Evolutionary conservation across 1,284 basidiomycete genomes (phyloP).

Genomic region (Exobasidium rhododendri): DNA sequence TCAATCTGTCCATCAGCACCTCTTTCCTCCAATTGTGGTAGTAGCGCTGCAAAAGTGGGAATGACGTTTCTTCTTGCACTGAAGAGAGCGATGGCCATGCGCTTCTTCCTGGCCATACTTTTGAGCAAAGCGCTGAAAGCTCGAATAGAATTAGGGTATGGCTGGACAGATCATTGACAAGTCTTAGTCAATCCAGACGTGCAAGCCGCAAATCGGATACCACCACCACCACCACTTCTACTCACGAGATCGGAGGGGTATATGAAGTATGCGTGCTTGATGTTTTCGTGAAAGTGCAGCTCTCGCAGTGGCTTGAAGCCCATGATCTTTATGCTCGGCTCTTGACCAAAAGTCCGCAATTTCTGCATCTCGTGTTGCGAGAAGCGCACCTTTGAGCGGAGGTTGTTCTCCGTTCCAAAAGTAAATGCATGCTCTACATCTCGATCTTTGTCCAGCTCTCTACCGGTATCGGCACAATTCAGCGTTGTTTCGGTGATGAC

Average conservation of each 20-base stretch:
- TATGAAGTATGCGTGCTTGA: conserved; percentile 86
- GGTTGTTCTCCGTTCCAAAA: conserved; percentile 36
- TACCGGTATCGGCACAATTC: conserved; percentile 49
- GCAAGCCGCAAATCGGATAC: not conserved
- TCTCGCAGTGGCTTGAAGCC: conserved; percentile 72
- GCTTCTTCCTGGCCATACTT: conserved; percentile 75
- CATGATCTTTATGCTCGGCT: conserved; percentile 69
- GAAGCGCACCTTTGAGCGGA: conserved; percentile 69
- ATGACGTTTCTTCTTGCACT: conserved; percentile 70
- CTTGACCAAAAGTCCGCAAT: conserved; percentile 61
- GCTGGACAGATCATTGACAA: too few relatives aligned
- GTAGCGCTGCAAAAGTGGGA: conserved; percentile 76
- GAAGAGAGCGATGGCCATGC: conserved; percentile 74
- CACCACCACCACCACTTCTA: conserved; percentile 62
- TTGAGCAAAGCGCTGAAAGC: conserved; percentile 83
- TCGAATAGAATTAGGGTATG: conserved; percentile 51
- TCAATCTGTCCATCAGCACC: conserved; percentile 52
- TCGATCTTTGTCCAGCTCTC: conserved; percentile 50
- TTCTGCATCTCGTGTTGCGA: conserved; percentile 75
- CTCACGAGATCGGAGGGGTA: conserved; percentile 84
- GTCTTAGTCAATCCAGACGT: not conserved
- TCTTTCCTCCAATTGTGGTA: conserved; percentile 75
- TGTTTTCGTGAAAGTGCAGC: conserved; percentile 77
- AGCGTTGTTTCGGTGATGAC: conserved; percentile 61
- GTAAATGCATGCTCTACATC: conserved; percentile 55